phyloP scores from a whole-genome alignment of 192 early-diverging fungal genomes.

The Haplosporangium gracile region DNA sequence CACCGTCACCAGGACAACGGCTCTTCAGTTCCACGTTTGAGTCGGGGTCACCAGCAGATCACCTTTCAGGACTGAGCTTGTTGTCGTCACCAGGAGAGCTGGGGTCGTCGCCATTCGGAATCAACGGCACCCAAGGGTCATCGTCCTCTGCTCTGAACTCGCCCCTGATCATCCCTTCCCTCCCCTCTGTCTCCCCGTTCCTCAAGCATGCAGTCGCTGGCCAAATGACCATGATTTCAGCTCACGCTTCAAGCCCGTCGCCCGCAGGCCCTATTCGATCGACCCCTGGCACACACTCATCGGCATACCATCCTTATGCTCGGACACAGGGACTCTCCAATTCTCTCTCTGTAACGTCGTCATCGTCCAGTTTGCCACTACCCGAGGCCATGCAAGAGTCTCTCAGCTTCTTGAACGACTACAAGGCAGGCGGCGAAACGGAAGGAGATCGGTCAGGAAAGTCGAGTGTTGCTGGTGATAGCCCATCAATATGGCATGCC shows the following conservation, averaged over 20 bases:
- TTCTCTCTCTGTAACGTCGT: conserved; percentile 13
- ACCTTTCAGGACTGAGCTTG: conserved; percentile 25
- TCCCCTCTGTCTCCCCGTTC: conserved; percentile 47
- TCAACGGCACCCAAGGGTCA: conserved; percentile 11
- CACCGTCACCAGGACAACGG: conserved; percentile 24
- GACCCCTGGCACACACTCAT: conserved; percentile 6
- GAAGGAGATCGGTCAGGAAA: conserved; percentile 19
- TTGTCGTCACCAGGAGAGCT: conserved; percentile 24
- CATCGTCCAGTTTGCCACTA: conserved; percentile 30
- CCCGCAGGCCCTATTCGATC: conserved; percentile 22
- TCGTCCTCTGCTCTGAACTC: conserved; percentile 29
- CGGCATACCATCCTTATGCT: conserved; percentile 38
- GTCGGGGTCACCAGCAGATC: conserved; percentile 7
- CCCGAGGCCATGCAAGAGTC: conserved; percentile 55
- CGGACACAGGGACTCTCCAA: conserved; percentile 13
- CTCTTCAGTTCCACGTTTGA: conserved; percentile 23
- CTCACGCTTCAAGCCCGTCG: conserved; percentile 18
- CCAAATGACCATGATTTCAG: conserved; percentile 38
- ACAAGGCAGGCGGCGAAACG: conserved; percentile 26
- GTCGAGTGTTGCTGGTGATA: not conserved
- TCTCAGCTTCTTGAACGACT: conserved; percentile 50
- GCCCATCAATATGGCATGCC: conserved; percentile 40
- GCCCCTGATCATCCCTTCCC: conserved; percentile 42
- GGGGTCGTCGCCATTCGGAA: conserved; percentile 18
- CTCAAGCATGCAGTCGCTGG: conserved; percentile 30